These are phyloP conservation scores for Stentor coeruleus DNA, from an alignment of 73 alveolate genomes.

Conservation along the genomic window DNA sequence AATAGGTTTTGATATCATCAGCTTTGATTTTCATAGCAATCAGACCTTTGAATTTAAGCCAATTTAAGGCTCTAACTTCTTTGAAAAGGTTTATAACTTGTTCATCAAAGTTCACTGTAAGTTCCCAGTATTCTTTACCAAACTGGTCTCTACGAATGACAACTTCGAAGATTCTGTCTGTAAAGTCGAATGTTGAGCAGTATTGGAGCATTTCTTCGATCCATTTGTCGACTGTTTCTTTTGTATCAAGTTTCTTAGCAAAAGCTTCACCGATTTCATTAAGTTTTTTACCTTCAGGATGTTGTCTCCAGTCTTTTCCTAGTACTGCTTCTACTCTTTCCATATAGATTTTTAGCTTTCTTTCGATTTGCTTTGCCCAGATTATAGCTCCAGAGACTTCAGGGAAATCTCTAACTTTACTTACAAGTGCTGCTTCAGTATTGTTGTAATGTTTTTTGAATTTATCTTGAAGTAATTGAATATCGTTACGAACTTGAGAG, in stretches of 20 bases:
- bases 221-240: slow-evolving; percentile 36
- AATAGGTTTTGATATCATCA: slow-evolving; percentile 58
- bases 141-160: slow-evolving; percentile 31
- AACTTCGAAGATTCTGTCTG: slow-evolving; percentile 35
- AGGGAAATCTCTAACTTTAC: slow-evolving; percentile 86
- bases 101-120: slow-evolving; percentile 87
- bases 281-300: slow-evolving; percentile 79
- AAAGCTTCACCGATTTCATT: slow-evolving; percentile 86
- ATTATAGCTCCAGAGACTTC: slow-evolving; percentile 78
- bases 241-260: slow-evolving; percentile 51
- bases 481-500: slow-evolving; percentile 68
- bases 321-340: slow-evolving; percentile 71
- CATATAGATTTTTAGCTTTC: slow-evolving; percentile 62
- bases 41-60: slow-evolving; percentile 46
- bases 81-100: slow-evolving; percentile 82
- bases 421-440: slow-evolving; percentile 70
- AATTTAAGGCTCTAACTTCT: slow-evolving; percentile 59
- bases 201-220: slow-evolving; percentile 37
- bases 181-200: slow-evolving; percentile 27
- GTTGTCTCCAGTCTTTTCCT: slow-evolving; percentile 91
- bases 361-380: slow-evolving; percentile 88
- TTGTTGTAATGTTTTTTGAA: slow-evolving; percentile 64
- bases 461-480: slow-evolving; percentile 69
- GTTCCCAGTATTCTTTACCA: slow-evolving; percentile 55
- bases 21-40: slow-evolving; percentile 43